Conservation (phyloP, 2,329 filamentous ascomycete genomes). For the Calycina marina region DNA sequence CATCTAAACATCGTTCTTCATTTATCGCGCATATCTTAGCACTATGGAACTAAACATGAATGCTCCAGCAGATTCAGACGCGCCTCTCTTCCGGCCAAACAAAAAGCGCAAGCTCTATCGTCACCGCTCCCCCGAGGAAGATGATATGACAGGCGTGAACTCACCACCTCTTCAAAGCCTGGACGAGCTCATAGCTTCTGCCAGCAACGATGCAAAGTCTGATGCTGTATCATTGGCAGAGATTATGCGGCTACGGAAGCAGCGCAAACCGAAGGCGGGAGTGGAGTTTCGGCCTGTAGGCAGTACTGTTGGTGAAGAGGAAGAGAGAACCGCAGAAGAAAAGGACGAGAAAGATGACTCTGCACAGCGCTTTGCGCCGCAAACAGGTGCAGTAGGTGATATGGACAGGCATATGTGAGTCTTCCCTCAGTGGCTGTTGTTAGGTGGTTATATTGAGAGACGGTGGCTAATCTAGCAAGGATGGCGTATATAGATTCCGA, state of each 20-base stretch:
- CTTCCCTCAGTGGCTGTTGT: slow-evolving; percentile 2
- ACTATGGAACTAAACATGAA: no score
- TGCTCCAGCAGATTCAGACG: background rate
- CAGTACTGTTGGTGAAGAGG: slow-evolving; percentile 8
- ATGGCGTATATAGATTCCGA: slow-evolving; percentile 74
- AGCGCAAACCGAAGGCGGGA: slow-evolving; percentile 34
- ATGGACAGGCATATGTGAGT: slow-evolving; percentile 72
- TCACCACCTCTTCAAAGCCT: slow-evolving; percentile 13
- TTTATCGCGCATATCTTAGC: no score
- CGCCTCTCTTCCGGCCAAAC: slow-evolving; percentile 32
- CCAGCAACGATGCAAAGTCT: slow-evolving; percentile 4
- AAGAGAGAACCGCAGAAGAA: slow-evolving; percentile 6
- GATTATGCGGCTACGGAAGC: slow-evolving; percentile 37
- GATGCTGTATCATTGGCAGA: slow-evolving; percentile 30
- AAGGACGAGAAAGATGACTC: slow-evolving; percentile 12
- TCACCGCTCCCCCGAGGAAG: slow-evolving; percentile 28
- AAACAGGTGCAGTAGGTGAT: slow-evolving; percentile 54
- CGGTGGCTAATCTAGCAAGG: slow-evolving; percentile 57
- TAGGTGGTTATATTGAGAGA: slow-evolving; percentile 5
- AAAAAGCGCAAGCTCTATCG: slow-evolving; percentile 48
- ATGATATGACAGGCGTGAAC: slow-evolving; percentile 4
- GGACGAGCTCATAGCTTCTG: slow-evolving; percentile 18
- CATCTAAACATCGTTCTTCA: no score
- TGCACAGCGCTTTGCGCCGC: slow-evolving; percentile 49
- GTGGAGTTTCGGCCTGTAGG: slow-evolving; percentile 35